A percentile compares a stretch with the other conserved stretches of the same genome.
These are phyloP conservation scores for Quercus engelmannii DNA, from an alignment of 306 rosid genomes.

Conservation along the genomic window DNA sequence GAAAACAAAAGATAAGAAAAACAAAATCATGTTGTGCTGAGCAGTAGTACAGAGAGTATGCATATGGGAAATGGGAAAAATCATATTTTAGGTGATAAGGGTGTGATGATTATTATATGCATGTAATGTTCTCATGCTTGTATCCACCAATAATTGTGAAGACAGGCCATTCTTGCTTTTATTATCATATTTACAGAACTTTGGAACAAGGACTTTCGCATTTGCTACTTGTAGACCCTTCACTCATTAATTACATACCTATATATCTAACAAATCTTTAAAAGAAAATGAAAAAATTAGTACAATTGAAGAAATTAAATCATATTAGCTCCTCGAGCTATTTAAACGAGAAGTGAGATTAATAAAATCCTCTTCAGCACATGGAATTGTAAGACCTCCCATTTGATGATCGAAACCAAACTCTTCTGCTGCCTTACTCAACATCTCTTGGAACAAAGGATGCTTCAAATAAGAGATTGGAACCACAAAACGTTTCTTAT, in stretches of 20 bases:
- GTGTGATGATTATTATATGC: no score
- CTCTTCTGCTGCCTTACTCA: constrained; percentile 38
- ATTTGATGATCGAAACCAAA: constrained; percentile 37
- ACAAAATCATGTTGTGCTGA: neutral
- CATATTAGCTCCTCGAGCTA: neutral
- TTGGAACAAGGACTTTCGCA: no score
- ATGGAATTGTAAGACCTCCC: constrained; percentile 40
- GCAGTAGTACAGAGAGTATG: neutral
- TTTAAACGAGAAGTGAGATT: constrained; percentile 29
- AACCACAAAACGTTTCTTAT: constrained; percentile 36
- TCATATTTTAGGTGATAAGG: neutral
- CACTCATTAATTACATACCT: neutral
- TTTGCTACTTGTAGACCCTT: neutral
- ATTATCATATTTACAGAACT: neutral
- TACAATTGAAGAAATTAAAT: constrained; percentile 1
- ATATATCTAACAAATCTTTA: neutral
- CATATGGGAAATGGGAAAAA: neutral
- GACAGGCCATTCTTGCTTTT: neutral
- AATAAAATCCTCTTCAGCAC: constrained; percentile 33
- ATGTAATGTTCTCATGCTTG: no score
- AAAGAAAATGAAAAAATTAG: neutral
- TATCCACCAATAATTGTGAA: neutral
- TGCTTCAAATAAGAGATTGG: constrained; percentile 44
- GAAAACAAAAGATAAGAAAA: neutral
- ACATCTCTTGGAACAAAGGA: constrained; percentile 37